Percentiles rank a stretch among this genome's conserved stretches.
These are phyloP conservation scores for Coemansia furcata DNA, from an alignment of 192 early-diverging fungal genomes.

Conservation along the genomic window DNA sequence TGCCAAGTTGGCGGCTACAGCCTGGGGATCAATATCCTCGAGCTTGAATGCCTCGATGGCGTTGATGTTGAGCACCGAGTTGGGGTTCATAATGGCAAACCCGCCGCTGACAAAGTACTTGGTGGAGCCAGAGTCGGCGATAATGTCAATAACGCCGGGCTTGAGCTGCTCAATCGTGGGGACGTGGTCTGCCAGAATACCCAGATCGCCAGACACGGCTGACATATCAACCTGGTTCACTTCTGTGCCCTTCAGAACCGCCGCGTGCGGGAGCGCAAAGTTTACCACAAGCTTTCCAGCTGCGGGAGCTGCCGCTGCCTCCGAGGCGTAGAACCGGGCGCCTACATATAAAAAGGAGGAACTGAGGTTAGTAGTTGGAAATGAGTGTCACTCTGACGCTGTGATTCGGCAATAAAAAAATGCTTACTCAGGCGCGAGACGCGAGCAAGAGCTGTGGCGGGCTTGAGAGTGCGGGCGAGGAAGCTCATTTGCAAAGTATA, in stretches of 20 bases:
- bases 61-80: constrained; percentile 96
- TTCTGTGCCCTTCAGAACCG: constrained; percentile 67
- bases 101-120: constrained; percentile 98
- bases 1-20: constrained; percentile 71
- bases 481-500: constrained; percentile 33
- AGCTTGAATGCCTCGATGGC: constrained; percentile 91
- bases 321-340: constrained; percentile 77
- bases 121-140: constrained; percentile 64
- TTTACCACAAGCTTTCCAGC: constrained; percentile 79
- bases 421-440: constrained; percentile 37
- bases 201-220: constrained; percentile 91
- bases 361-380: not conserved
- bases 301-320: constrained; percentile 56
- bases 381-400: not conserved
- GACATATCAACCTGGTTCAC: constrained; percentile 93
- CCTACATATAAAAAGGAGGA: constrained; percentile 13
- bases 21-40: constrained; percentile 80
- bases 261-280: constrained; percentile 91
- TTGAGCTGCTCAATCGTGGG: constrained; percentile 95
- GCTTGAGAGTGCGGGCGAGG: constrained; percentile 35
- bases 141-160: constrained; percentile 83
- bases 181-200: constrained; percentile 97
- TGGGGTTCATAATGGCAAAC: constrained; percentile 95
- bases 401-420: not conserved
- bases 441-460: constrained; percentile 28